phyloP scores from a whole-genome alignment of 805 yeast genomes.

The Saccharomycopsis lassenensis region DNA sequence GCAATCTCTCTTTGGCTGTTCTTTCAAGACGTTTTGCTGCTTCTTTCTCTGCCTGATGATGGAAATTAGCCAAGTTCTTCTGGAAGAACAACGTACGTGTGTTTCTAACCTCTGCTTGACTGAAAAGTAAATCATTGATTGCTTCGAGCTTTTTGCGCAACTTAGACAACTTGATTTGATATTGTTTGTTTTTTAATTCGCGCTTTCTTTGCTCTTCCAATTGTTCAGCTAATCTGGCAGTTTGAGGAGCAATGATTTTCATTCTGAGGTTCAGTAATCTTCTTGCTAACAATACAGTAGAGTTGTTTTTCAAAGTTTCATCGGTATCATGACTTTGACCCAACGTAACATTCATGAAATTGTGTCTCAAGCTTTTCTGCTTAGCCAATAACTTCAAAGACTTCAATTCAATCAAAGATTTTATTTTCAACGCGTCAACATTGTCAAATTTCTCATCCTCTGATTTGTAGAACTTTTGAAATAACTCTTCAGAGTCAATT shows the following conservation, averaged over 20 bases:
- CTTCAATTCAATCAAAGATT: constrained; percentile 60
- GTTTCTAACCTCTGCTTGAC: constrained; percentile 6
- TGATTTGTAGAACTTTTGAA: constrained; percentile 29
- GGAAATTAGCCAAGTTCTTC: constrained; percentile 28
- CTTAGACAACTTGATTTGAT: constrained; percentile 23
- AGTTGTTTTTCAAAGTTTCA: constrained; percentile 36
- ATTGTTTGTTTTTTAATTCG: constrained; percentile 44
- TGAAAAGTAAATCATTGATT: constrained; percentile 2
- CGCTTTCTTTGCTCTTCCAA: constrained; percentile 59
- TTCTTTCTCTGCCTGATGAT: constrained; percentile 54
- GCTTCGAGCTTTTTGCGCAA: constrained; percentile 6
- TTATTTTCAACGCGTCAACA: constrained; percentile 50
- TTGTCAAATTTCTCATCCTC: constrained; percentile 23
- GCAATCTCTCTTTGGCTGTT: constrained; percentile 81
- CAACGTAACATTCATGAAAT: constrained; percentile 36
- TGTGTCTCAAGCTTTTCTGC: constrained; percentile 61
- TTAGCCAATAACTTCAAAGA: constrained; percentile 52
- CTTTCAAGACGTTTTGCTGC: constrained; percentile 66
- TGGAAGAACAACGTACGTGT: constrained; percentile 8
- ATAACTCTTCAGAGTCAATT: constrained; percentile 32
- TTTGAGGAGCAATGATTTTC: constrained; percentile 60
- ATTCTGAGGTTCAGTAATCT: constrained; percentile 58
- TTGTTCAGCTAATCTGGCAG: constrained; percentile 66
- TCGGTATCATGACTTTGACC: background rate
- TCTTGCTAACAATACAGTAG: constrained; percentile 54